Conservation (phyloP, 495 filamentous ascomycete species). For the Penicillium manginii region DNA sequence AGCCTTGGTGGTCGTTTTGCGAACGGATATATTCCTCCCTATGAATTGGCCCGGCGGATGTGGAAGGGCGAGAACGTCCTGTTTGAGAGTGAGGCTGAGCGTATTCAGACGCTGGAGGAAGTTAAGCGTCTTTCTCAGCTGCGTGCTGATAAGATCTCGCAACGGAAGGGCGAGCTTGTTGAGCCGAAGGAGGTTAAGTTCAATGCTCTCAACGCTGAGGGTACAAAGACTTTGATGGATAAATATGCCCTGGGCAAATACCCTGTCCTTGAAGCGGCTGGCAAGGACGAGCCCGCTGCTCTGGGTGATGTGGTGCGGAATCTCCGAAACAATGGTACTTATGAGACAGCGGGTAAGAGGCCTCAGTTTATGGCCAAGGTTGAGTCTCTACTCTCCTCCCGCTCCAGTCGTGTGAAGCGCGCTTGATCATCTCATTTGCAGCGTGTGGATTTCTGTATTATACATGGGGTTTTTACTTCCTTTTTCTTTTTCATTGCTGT, state of each 20-base stretch:
- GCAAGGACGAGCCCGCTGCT: constrained; percentile 30
- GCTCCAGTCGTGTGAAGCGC: constrained; percentile 33
- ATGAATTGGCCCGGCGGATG: constrained; percentile 45
- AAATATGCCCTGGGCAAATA: constrained; percentile 67
- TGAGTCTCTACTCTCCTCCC: constrained; percentile 41
- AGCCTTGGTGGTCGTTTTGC: constrained; percentile 39
- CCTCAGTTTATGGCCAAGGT: constrained; percentile 48
- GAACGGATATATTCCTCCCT: constrained; percentile 43
- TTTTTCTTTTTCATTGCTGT: constrained; percentile 8
- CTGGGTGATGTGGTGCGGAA: constrained; percentile 42
- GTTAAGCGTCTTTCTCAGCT: constrained; percentile 40
- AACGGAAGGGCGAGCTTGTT: constrained; percentile 43
- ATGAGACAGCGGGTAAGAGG: constrained; percentile 44
- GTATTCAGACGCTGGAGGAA: constrained; percentile 38
- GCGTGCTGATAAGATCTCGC: constrained; percentile 47
- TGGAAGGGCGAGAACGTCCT: constrained; percentile 45
- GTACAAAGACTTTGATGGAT: constrained; percentile 67
- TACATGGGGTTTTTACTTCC: constrained; percentile 13
- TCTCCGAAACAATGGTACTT: constrained; percentile 50
- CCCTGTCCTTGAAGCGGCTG: constrained; percentile 18
- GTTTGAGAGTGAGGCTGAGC: constrained; percentile 46
- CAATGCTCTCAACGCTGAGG: constrained; percentile 54
- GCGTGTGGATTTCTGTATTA: constrained; percentile 29
- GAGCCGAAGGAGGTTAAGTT: constrained; percentile 41
- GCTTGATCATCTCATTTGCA: constrained; percentile 14